Evolutionary conservation across 164 flowering plant genomes (phyloP).

Genomic region (Chimonanthus salicifolius): DNA sequence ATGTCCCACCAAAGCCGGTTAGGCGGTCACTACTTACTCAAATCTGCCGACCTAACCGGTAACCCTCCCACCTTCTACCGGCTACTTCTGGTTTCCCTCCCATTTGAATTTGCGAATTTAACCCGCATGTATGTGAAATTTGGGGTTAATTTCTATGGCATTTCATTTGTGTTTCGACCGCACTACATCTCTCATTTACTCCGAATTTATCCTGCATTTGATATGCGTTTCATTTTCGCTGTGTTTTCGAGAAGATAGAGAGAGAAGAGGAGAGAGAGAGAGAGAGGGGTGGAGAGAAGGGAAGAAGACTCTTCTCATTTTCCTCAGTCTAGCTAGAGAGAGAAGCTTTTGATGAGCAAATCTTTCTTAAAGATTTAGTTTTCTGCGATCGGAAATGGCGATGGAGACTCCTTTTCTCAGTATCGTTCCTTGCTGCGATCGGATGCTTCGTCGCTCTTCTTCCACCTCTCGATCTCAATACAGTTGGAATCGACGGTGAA

Average conservation of each 20-base stretch:
- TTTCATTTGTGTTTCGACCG: not conserved
- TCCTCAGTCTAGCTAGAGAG: no score
- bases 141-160: constrained; percentile 32
- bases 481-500: constrained; percentile 1
- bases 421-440: constrained; percentile 13
- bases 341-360: constrained; percentile 4
- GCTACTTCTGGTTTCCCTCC: constrained; percentile 15
- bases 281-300: no score
- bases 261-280: no score
- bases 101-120: constrained; percentile 18
- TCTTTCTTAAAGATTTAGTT: constrained; percentile 1
- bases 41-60: constrained; percentile 21
- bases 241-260: constrained; percentile 12
- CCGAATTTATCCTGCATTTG: no score
- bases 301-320: no score
- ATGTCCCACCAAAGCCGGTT: no score
- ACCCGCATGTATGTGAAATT: constrained; percentile 33
- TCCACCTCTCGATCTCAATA: not conserved
- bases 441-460: not conserved
- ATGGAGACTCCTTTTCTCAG: constrained; percentile 3
- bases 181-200: no score
- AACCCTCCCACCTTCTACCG: constrained; percentile 17
- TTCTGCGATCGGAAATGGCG: constrained; percentile 1
- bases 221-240: constrained; percentile 13
- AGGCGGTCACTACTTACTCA: constrained; percentile 16